phyloP scores from a whole-genome alignment of 768 basidiomycete genomes.

The Kwoniella dejecticola region DNA sequence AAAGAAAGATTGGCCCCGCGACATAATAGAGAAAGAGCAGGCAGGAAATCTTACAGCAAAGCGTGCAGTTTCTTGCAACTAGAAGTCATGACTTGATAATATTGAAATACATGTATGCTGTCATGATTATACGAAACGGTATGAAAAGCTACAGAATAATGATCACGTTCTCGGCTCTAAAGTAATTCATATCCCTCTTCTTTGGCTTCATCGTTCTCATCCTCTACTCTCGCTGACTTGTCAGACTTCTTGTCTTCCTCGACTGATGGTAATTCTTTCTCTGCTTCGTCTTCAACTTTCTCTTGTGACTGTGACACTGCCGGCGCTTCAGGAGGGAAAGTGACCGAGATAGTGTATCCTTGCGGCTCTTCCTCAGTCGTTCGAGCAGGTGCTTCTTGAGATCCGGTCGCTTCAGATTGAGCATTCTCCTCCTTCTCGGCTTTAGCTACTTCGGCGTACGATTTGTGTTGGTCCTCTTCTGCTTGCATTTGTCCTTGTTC shows the following conservation, averaged over 20 bases:
- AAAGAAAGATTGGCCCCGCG: too few species aligned
- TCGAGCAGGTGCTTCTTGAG: background rate
- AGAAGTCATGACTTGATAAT: too few species aligned
- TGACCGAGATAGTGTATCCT: conserved; percentile 13
- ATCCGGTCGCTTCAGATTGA: background rate
- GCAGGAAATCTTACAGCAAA: too few species aligned
- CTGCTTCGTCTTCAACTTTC: conserved; percentile 9
- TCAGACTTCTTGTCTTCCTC: conserved; percentile 13
- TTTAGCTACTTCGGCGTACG: conserved; percentile 12
- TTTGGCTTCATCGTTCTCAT: conserved; percentile 17
- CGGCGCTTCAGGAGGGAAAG: conserved; percentile 7
- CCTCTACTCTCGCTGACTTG: conserved; percentile 12
- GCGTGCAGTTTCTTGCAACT: too few species aligned
- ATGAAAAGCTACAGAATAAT: too few species aligned
- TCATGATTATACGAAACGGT: too few species aligned
- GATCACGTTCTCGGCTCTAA: background rate
- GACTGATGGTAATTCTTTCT: background rate
- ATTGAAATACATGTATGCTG: too few species aligned
- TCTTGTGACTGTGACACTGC: background rate
- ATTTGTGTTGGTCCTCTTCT: conserved; percentile 1
- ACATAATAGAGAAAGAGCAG: too few species aligned
- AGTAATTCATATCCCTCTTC: conserved; percentile 27
- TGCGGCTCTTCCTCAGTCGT: background rate
- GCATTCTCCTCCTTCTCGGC: background rate
- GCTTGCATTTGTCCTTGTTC: too few species aligned